A percentile compares a stretch with the other conserved stretches of the same genome.
Evolutionary conservation across 768 basidiomycete species (phyloP).

Genomic region (Tricholomella constricta): DNA sequence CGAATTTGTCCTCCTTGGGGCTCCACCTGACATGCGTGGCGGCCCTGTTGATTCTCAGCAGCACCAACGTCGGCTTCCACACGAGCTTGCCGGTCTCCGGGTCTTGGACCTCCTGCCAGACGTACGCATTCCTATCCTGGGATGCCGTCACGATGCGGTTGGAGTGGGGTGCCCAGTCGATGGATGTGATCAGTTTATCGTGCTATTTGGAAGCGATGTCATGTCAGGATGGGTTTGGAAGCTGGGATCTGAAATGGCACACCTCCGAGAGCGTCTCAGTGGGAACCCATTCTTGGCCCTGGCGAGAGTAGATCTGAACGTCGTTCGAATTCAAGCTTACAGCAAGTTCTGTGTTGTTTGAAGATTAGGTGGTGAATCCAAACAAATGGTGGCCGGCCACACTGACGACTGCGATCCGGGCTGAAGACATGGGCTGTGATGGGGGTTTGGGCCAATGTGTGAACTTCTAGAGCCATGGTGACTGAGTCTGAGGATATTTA

Average conservation of each 20-base stretch:
- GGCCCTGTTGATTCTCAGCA: conserved; percentile 93
- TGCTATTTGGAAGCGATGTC: conserved; percentile 55
- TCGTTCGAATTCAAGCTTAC: conserved; percentile 91
- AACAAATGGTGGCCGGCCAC: no score
- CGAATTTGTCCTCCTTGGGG: conserved; percentile 97
- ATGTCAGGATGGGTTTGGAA: background rate
- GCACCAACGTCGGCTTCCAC: conserved; percentile 97
- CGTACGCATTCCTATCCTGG: conserved; percentile 99
- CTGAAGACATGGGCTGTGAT: conserved; percentile 92
- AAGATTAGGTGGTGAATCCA: conserved; percentile 7
- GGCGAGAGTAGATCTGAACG: conserved; percentile 73
- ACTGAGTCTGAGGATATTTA: conserved; percentile 9
- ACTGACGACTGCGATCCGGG: conserved; percentile 82
- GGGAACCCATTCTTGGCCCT: conserved; percentile 67
- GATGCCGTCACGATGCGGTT: conserved; percentile 98
- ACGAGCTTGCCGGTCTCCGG: conserved; percentile 64
- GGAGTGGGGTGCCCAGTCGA: conserved; percentile 97
- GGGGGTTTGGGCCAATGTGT: conserved; percentile 76
- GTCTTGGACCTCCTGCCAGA: conserved; percentile 87
- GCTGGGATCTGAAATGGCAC: conserved; percentile 13
- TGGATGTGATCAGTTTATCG: conserved; percentile 96
- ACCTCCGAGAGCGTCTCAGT: conserved; percentile 88
- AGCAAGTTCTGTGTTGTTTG: conserved; percentile 68
- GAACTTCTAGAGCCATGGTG: conserved; percentile 70
- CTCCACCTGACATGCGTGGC: conserved; percentile 97